Base-by-base conservation (phyloP, 495 filamentous ascomycete genomes). In the Aspergillus taichungensis region DNA sequence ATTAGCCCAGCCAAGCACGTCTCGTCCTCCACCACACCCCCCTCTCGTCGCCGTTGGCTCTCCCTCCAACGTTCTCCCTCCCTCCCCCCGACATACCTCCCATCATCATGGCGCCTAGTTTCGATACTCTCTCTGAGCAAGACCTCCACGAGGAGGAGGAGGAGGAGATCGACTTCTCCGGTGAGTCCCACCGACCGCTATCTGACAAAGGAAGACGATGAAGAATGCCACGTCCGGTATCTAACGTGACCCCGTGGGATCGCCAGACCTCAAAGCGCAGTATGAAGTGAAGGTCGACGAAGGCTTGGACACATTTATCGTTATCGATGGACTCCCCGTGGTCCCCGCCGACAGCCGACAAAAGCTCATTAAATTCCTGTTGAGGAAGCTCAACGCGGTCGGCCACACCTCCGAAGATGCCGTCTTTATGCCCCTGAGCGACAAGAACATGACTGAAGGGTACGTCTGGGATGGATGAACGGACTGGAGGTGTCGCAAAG, bases 201-300 rank as follows among this genome's bases (percentile, higher is more conserved):
- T 24, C 1, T n/a, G 18, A 24, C 18, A 24, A 24, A 24, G 18
- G 18, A 24, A 24, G 18, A 24, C 18, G 18, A 24, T 4, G 18
- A 24, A 24, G 18, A 24, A 2, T 24, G 1, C 18, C 18, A 24
- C 18, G 18, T 24, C 18, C 18, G 18, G 18, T 24, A 24, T 24
- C 34, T 29, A 31, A 34, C 30, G 24, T 46, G 33, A 12, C 42
- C 37, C 42, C 18, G n/a, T n/a, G n/a, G 33, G 29, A 30, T 51
- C 14, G 30, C 41, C 53, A 83, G 92, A 98, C 70, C 77, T 98
- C 49, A 75, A 80, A 58, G 88, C 87, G 59, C 85, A 94, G 65
- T 95, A 86, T 58, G 89, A 97, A 64, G 92, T 96, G 34, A 88
- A 90, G 55, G 75, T 95, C 40, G 91, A 98, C 62, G 86, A 95